phyloP scores from a whole-genome alignment of 2,329 filamentous ascomycete species.

The Calonectria naviculata region DNA sequence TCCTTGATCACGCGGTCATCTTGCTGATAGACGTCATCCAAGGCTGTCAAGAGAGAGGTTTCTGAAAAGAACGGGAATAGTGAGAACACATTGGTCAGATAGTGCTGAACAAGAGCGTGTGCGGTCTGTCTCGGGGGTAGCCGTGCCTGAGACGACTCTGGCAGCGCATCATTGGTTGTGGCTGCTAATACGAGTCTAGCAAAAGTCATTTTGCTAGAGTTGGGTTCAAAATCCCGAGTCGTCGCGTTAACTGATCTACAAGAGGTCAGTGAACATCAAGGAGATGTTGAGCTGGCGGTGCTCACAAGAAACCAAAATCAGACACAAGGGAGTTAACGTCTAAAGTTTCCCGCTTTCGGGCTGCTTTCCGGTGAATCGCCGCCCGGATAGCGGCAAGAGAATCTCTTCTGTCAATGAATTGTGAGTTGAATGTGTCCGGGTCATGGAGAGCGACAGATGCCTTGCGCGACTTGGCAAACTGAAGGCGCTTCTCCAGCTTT shows the following conservation, averaged over 20 bases:
- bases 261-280: conserved; percentile 14
- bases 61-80: conserved; percentile 88
- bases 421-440: conserved; percentile 53
- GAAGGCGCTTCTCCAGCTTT: conserved; percentile 83
- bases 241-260: conserved; percentile 92
- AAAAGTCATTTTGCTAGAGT: conserved; percentile 91
- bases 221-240: conserved; percentile 91
- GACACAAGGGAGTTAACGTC: conserved; percentile 94
- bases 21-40: conserved; percentile 85
- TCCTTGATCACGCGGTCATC: conserved; percentile 71
- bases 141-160: conserved; percentile 67
- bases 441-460: conserved; percentile 76
- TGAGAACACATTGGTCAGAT: conserved; percentile 83
- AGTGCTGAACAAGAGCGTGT: conserved; percentile 80
- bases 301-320: conserved; percentile 90
- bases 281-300: background rate
- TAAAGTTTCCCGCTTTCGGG: conserved; percentile 77
- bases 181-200: conserved; percentile 89
- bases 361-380: conserved; percentile 73
- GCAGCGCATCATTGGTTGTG: conserved; percentile 78
- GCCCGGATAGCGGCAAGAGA: conserved; percentile 71
- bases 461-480: conserved; percentile 76
- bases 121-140: conserved; percentile 79
- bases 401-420: conserved; percentile 69
- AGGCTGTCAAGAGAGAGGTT: conserved; percentile 78